Evolutionary conservation across 805 yeast species (phyloP).

Genomic region (Schwanniomyces sp.): DNA sequence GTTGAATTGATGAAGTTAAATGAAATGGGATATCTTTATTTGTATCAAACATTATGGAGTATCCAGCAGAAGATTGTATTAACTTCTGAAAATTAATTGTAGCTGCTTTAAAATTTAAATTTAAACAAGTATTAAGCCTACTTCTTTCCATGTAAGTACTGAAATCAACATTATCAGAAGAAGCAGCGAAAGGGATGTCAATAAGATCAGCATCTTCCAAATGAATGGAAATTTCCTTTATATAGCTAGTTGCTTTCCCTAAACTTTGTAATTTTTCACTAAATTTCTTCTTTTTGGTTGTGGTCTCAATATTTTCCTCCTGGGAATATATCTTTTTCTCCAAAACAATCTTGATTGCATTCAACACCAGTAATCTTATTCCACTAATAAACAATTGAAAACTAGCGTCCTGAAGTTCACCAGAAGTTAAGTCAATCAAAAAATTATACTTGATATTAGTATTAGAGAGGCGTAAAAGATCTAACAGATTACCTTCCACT

Average conservation of each 20-base stretch:
- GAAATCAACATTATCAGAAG: conserved; percentile 19
- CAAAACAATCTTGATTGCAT: conserved; percentile 15
- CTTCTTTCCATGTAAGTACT: conserved; percentile 17
- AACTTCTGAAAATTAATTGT: conserved; percentile 24
- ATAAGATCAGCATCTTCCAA: conserved; percentile 22
- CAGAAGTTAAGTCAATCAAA: conserved; percentile 14
- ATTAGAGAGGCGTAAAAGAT: conserved; percentile 6
- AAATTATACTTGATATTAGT: conserved; percentile 14
- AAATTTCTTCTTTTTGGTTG: background rate
- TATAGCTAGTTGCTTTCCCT: background rate
- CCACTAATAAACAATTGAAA: conserved; percentile 21
- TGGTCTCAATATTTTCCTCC: background rate
- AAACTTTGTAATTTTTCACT: background rate
- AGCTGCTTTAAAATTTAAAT: conserved; percentile 21
- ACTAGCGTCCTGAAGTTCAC: conserved; percentile 16
- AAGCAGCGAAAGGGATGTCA: conserved; percentile 32
- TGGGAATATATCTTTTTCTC: background rate
- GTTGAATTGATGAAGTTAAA: conserved; percentile 30
- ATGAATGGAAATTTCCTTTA: conserved; percentile 17
- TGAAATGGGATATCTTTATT: conserved; percentile 32
- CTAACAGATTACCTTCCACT: conserved; percentile 1
- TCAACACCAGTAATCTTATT: conserved; percentile 20
- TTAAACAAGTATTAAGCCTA: conserved; percentile 21
- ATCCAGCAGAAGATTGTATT: conserved; percentile 33
- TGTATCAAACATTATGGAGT: conserved; percentile 35